These are phyloP conservation scores for Cymodocea nodosa DNA, from an alignment of 116 monocot genomes.

Conservation along the genomic window DNA sequence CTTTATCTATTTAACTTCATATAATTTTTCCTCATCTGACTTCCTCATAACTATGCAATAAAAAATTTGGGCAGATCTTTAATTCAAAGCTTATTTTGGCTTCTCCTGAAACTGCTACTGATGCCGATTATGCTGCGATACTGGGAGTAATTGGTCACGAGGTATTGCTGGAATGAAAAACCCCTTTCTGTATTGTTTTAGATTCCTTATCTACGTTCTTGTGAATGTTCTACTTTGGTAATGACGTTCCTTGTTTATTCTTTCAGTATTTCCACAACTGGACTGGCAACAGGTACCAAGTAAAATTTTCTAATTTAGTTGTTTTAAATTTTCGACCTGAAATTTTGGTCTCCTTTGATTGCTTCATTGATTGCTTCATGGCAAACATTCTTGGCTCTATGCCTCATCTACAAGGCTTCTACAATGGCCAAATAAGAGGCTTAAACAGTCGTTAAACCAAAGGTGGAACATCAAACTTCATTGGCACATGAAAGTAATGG, in stretches of 20 bases:
- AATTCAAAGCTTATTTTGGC: constrained; percentile 97
- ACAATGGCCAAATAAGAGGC: no score
- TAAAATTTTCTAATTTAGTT: constrained; percentile 1
- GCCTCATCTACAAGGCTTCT: no score
- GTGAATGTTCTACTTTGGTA: neutral
- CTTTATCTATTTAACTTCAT: neutral
- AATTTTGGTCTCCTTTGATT: neutral
- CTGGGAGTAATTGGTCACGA: constrained; percentile 98
- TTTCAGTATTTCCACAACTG: constrained; percentile 99
- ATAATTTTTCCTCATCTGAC: neutral
- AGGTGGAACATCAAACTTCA: no score
- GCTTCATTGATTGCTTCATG: no score
- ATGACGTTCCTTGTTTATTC: neutral
- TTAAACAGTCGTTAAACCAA: no score
- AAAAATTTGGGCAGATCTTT: constrained; percentile 48
- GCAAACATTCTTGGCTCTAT: no score
- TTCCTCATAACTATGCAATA: neutral
- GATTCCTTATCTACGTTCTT: no score
- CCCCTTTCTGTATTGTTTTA: no score
- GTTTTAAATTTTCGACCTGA: neutral
- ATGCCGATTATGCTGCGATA: constrained; percentile 96
- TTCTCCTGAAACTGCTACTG: constrained; percentile 95
- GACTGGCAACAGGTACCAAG: constrained; percentile 88
- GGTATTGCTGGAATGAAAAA: constrained; percentile 23
- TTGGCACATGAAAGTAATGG: no score